These are phyloP conservation scores for Pythium aristosporum DNA, from an alignment of 352 stramenopile species.

Conservation along the genomic window DNA sequence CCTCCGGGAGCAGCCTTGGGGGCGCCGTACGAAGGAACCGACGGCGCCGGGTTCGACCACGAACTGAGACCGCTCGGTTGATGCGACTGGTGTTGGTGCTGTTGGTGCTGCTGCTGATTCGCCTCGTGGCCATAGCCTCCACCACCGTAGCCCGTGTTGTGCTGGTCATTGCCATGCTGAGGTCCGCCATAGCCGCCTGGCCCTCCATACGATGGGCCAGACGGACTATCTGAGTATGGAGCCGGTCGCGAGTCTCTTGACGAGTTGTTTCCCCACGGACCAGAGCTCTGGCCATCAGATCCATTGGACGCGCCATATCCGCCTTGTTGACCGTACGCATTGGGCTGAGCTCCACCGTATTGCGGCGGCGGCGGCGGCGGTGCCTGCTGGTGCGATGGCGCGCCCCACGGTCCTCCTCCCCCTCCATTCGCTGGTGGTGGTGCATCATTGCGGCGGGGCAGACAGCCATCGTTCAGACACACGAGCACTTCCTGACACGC, in stretches of 20 bases:
- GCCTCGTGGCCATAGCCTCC: slow-evolving; percentile 28
- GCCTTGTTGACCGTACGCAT: slow-evolving; percentile 22
- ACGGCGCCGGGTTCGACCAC: slow-evolving; percentile 38
- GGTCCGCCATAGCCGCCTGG: slow-evolving; percentile 26
- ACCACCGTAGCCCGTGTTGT: slow-evolving; percentile 28
- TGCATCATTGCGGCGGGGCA: slow-evolving; percentile 50
- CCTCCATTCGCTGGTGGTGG: slow-evolving; percentile 23
- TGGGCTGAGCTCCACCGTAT: slow-evolving; percentile 6
- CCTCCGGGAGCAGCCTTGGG: slow-evolving; percentile 46
- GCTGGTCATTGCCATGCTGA: slow-evolving; percentile 28
- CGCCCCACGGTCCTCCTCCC: slow-evolving; percentile 9
- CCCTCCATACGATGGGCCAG: slow-evolving; percentile 26
- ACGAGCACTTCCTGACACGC: slow-evolving; percentile 78
- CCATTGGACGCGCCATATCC: slow-evolving; percentile 12
- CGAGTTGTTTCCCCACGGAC: slow-evolving; percentile 13
- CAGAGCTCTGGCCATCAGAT: slow-evolving; percentile 1
- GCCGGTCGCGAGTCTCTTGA: slow-evolving; percentile 34
- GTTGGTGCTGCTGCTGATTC: slow-evolving; percentile 19
- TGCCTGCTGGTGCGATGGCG: slow-evolving; percentile 6
- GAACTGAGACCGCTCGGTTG: slow-evolving; percentile 48
- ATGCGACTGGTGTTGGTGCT: slow-evolving; percentile 15
- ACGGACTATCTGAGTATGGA: slow-evolving; percentile 60
- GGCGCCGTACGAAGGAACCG: slow-evolving; percentile 30
- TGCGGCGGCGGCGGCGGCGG: slow-evolving; percentile 1
- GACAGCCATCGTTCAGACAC: slow-evolving; percentile 68